Evolutionary conservation across 148 eudicot genomes (phyloP).

Genomic region (Polygonum aviculare): DNA sequence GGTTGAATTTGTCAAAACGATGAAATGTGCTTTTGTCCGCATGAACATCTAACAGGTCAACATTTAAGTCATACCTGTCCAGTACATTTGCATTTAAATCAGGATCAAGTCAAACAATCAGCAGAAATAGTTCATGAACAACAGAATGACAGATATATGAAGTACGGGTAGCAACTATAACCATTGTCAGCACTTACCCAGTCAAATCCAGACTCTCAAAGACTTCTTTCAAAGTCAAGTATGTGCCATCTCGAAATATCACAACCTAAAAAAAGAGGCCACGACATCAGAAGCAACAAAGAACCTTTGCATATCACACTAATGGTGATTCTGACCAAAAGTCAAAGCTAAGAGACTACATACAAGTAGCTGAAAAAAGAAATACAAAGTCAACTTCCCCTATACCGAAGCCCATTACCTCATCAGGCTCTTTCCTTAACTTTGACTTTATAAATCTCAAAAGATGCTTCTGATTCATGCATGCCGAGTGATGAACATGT

Average conservation of each 20-base stretch:
- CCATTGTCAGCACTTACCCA: conserved; percentile 44
- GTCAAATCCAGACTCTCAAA: conserved; percentile 97
- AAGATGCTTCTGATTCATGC: conserved; percentile 91
- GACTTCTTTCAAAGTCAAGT: conserved; percentile 90
- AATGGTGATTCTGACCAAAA: background rate
- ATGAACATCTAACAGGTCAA: conserved; percentile 95
- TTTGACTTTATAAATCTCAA: conserved; percentile 73
- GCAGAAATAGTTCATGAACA: conserved; percentile 6
- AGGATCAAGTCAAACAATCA: background rate
- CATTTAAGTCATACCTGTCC: conserved; percentile 87
- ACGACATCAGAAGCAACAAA: background rate
- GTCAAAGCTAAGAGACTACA: background rate
- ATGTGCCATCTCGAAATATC: conserved; percentile 95
- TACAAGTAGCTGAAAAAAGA: background rate
- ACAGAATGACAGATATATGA: background rate
- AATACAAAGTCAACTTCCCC: background rate
- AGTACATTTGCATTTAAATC: background rate
- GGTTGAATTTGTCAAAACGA: conserved; percentile 98
- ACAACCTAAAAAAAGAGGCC: conserved; percentile 58
- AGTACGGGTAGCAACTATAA: background rate
- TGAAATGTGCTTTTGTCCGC: conserved; percentile 99
- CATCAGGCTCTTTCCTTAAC: conserved; percentile 70
- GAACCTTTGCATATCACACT: background rate
- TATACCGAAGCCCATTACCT: conserved; percentile 28
- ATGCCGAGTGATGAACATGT: conserved; percentile 84